Percentiles rank a stretch among this genome's conserved stretches.
phyloP scores from a whole-genome alignment of 805 yeast species.

The Kluyveromyces siamensis region DNA sequence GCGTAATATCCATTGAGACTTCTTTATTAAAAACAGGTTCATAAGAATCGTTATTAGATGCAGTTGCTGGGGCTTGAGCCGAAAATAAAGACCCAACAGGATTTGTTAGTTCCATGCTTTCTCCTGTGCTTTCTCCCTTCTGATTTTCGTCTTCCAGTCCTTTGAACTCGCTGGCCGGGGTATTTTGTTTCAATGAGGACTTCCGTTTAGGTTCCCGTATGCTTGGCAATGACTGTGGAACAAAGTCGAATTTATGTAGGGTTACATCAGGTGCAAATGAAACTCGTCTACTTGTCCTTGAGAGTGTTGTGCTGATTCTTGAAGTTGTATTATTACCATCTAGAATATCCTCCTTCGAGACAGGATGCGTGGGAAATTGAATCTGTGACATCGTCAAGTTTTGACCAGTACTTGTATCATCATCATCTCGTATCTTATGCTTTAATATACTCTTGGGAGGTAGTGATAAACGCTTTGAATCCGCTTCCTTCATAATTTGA shows the following conservation, averaged over 20 bases:
- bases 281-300: slow-evolving; percentile 40
- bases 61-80: background rate
- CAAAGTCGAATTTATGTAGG: slow-evolving; percentile 44
- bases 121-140: background rate
- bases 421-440: slow-evolving; percentile 4
- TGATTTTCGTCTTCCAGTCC: background rate
- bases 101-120: slow-evolving; percentile 3
- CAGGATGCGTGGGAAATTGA: slow-evolving; percentile 5
- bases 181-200: slow-evolving; percentile 1
- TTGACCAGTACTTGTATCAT: background rate
- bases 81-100: background rate
- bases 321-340: slow-evolving; percentile 26
- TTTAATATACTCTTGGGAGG: slow-evolving; percentile 7
- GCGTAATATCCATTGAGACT: slow-evolving; percentile 18
- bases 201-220: slow-evolving; percentile 17
- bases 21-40: slow-evolving; percentile 8
- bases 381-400: slow-evolving; percentile 7
- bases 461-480: background rate
- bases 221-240: slow-evolving; percentile 16
- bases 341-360: slow-evolving; percentile 7
- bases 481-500: background rate
- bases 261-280: slow-evolving; percentile 74
- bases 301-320: slow-evolving; percentile 14
- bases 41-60: background rate
- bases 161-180: background rate